Percentiles rank a stretch among this genome's conserved stretches.
phyloP scores from a whole-genome alignment of 805 yeast genomes.

The Metschnikowia reukaufii region DNA sequence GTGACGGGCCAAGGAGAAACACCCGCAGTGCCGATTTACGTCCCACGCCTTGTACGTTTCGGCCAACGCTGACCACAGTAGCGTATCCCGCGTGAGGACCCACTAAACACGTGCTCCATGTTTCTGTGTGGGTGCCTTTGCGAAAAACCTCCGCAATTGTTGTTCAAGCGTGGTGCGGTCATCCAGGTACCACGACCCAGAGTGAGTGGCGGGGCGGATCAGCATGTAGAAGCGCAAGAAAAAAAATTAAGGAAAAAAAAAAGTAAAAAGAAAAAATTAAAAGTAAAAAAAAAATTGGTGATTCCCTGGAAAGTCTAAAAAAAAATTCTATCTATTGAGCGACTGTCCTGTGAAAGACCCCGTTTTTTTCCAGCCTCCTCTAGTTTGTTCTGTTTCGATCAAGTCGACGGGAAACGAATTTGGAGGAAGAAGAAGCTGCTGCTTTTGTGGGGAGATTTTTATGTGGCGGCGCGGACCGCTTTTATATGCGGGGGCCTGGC shows the following conservation, averaged over 20 bases:
- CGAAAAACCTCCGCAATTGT: conserved; percentile 53
- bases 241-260: background rate
- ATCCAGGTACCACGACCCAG: conserved; percentile 85
- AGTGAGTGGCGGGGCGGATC: conserved; percentile 72
- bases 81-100: conserved; percentile 85
- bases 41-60: conserved; percentile 76
- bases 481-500: no score
- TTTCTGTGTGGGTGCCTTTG: conserved; percentile 23
- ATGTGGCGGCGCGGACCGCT: no score
- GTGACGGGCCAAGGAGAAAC: conserved; percentile 90
- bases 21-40: conserved; percentile 55
- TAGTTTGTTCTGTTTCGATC: no score
- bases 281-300: background rate
- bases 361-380: no score
- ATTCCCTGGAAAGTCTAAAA: background rate
- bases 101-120: conserved; percentile 40
- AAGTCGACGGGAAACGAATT: no score
- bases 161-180: conserved; percentile 41
- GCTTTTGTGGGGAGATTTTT: no score
- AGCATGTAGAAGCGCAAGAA: conserved; percentile 11
- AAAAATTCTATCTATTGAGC: background rate
- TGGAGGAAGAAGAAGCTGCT: no score
- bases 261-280: background rate
- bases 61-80: conserved; percentile 81
- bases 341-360: no score